Conservation (phyloP, 2,329 filamentous ascomycete genomes). For the Arthrinium phaeospermum region DNA sequence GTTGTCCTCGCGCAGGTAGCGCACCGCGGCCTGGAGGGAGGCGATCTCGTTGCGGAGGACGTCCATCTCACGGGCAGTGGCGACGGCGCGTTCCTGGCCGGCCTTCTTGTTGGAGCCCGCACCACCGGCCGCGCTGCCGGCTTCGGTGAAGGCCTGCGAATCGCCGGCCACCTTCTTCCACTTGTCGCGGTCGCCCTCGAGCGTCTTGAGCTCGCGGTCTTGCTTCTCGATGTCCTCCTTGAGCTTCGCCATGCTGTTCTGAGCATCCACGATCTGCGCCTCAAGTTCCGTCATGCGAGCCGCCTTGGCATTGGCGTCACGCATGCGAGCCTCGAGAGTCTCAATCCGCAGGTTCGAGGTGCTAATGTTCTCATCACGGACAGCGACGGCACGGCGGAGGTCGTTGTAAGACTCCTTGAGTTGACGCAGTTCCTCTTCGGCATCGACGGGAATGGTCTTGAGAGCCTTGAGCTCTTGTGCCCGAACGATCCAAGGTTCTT, state of each 20-base stretch:
- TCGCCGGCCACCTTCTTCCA: constrained; percentile 75
- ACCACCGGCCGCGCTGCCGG: constrained; percentile 42
- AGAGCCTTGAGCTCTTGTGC: constrained; percentile 82
- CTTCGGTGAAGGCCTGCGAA: constrained; percentile 51
- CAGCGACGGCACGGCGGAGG: constrained; percentile 72
- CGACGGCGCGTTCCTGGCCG: constrained; percentile 70
- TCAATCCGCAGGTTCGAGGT: constrained; percentile 92
- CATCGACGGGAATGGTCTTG: constrained; percentile 80
- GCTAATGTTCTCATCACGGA: constrained; percentile 82
- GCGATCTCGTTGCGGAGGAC: constrained; percentile 72
- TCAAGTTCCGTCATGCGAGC: constrained; percentile 72
- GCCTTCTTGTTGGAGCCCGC: constrained; percentile 45
- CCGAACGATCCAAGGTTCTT: constrained; percentile 83
- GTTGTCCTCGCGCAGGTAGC: constrained; percentile 72
- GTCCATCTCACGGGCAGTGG: constrained; percentile 76
- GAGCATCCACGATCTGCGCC: constrained; percentile 58
- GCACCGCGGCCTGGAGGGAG: constrained; percentile 67
- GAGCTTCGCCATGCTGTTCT: constrained; percentile 57
- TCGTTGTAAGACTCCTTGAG: constrained; percentile 83
- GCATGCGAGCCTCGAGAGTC: constrained; percentile 85
- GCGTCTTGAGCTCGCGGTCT: constrained; percentile 67
- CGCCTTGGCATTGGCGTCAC: constrained; percentile 80
- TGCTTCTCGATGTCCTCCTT: constrained; percentile 71
- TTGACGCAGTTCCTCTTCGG: constrained; percentile 82
- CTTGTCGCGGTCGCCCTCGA: constrained; percentile 71